A percentile compares a stretch with the other conserved stretches of the same genome.
These are phyloP conservation scores for Phaffomyces antillensis DNA, from an alignment of 805 yeast species.

Conservation along the genomic window DNA sequence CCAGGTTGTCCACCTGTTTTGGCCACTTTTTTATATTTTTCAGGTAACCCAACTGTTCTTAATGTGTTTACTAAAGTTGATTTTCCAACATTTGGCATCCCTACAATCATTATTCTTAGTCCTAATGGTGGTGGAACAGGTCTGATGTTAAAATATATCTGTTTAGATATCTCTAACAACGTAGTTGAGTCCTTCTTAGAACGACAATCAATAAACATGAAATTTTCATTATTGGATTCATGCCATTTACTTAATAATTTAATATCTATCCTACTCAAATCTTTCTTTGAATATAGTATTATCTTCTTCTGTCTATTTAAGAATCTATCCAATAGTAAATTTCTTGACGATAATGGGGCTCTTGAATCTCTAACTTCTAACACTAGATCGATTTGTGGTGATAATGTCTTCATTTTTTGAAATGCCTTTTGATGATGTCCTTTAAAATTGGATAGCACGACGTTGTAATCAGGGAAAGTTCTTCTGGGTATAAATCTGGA, in stretches of 20 bases:
- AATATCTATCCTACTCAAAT: slow-evolving; percentile 42
- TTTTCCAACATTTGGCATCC: slow-evolving; percentile 98
- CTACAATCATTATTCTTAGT: slow-evolving; percentile 65
- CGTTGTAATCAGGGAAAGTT: slow-evolving; percentile 65
- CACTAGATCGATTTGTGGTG: slow-evolving; percentile 76
- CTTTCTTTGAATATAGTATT: slow-evolving; percentile 75
- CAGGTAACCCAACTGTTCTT: slow-evolving; percentile 31
- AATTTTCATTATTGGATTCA: slow-evolving; percentile 30
- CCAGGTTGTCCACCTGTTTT: slow-evolving; percentile 86
- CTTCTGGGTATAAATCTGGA: slow-evolving; percentile 54
- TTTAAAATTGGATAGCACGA: slow-evolving; percentile 71
- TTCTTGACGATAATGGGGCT: slow-evolving; percentile 81
- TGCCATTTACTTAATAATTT: slow-evolving; percentile 43
- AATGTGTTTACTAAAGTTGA: slow-evolving; percentile 77
- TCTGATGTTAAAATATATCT: slow-evolving; percentile 35
- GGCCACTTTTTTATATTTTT: slow-evolving; percentile 60
- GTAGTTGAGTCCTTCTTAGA: slow-evolving; percentile 39
- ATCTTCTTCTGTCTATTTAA: slow-evolving; percentile 48
- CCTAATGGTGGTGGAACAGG: slow-evolving; percentile 81
- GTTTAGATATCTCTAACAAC: slow-evolving; percentile 43
- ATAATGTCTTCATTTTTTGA: slow-evolving; percentile 52
- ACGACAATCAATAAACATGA: slow-evolving; percentile 54
- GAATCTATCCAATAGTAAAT: slow-evolving; percentile 66
- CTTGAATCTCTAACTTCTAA: slow-evolving; percentile 84
- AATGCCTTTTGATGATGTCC: slow-evolving; percentile 88